Conservation (phyloP, 345 rosid genomes). For the Sonneratia alba region DNA sequence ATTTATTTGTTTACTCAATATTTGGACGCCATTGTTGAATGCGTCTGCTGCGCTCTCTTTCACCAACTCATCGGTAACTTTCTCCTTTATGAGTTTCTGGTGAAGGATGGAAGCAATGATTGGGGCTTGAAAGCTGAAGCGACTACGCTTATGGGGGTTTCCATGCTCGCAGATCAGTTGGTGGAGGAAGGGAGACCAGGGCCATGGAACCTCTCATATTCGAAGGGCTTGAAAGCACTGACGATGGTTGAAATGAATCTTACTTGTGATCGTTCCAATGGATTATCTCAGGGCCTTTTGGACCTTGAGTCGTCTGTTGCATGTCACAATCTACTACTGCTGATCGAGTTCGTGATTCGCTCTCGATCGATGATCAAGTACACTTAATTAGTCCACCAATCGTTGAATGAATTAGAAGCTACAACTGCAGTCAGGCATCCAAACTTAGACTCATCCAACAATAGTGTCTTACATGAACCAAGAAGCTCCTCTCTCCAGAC, state of each 20-base stretch:
- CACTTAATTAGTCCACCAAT: background rate
- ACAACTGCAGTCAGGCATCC: background rate
- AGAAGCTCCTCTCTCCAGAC: background rate
- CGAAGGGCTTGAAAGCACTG: background rate
- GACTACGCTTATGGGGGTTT: background rate
- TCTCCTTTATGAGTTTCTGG: background rate
- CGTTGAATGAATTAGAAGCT: background rate
- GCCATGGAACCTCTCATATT: background rate
- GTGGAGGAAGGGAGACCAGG: too few species aligned
- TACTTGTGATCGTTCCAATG: background rate
- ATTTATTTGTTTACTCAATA: background rate
- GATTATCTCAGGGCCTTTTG: too few species aligned
- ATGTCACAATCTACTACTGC: background rate
- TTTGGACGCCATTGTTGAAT: background rate
- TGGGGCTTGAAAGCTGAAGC: background rate
- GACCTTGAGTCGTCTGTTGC: too few species aligned
- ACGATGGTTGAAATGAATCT: background rate
- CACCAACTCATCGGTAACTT: too few species aligned
- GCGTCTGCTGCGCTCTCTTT: background rate
- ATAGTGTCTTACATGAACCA: background rate
- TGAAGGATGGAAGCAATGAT: background rate
- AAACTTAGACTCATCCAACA: background rate
- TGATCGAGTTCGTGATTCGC: background rate
- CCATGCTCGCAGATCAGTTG: background rate
- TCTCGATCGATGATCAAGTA: background rate